Evolutionary conservation across 805 yeast species (phyloP), one percentile per base, ranked within the genome.

Genomic region (Brettanomyces anomalus): DNA sequence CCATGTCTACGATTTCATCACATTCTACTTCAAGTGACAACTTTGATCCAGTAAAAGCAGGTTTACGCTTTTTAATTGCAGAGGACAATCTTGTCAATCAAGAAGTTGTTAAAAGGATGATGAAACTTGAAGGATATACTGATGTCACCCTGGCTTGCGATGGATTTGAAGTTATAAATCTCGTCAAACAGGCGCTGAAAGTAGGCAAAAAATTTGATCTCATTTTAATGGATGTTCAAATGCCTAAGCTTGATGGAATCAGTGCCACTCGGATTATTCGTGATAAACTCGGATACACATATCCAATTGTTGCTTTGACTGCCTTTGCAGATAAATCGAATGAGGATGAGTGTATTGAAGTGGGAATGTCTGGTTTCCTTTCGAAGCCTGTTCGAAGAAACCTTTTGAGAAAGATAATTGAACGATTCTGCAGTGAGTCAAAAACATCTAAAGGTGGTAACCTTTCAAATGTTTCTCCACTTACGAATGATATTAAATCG

Each of bases 201-300:
- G 54, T 60, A 2, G 61, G 61, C 14, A 66, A 66, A 8, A 54
- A 58, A 14, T 87, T 71, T 58, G 90, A 86, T 57, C 63, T 90
- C 42, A 77, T 93, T 2, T 85, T 90, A 57, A 90, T 90, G 98
- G 98, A 90, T 61, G 94, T 90, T 41, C 97, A 90, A 62, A 90
- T 89, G 97, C 97, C 97, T 4, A 81, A 77, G 53, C 71, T 88
- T 50, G 97, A 90, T 58, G 98, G 98, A 3, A 65, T 89, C 26
- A 68, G 78, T 20, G 95, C 97, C 0, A 88, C 97, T 0, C 76
- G 68, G 47, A 69, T 74, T 54, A 82, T 90, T 31, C 69, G 96
- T 37, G 62, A 68, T 15, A 79, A 82, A 36, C 60, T 84, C 46
- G 65, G 71, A 4, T 85, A 74, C 55, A 57, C 58, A 1, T 73